Base-by-base conservation (phyloP, 2,329 filamentous ascomycete genomes). In the Pyricularia sp. region DNA sequence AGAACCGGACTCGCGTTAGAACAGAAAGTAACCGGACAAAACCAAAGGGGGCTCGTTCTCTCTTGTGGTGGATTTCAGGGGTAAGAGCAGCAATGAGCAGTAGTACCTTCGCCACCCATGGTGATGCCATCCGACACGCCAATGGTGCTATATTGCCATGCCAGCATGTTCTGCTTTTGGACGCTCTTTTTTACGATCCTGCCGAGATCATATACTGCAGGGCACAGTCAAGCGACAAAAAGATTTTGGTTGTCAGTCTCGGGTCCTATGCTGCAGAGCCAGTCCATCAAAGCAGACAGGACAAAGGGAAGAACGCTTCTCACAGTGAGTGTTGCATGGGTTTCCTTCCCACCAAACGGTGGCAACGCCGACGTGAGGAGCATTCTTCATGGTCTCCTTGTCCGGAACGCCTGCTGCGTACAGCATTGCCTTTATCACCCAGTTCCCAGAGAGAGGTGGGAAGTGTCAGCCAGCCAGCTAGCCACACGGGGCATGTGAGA, bases 281-380 rank as follows among this genome's bases (percentile, higher is more conserved):
- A 12, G 42, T 9, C 12, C 42, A 30, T 11, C 4, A 58, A 23
- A 25, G 14, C 31, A 1, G 28, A 31, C 26, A 58, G 14, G 23
- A 17, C 10, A 50, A 3, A 50, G 17, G 7, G 3, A 59, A 7
- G 12, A 58, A 30, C 5, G n/a, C 7, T n/a, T 31, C 79, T 78
- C 73, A 82, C 80, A 75, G 74, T 82, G 80, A 42, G 79, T 81
- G 72, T 97, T 97, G 88, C 94, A 97, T 55, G 94, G 92, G 77
- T 97, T 97, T 31, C 94, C 94, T 80, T 97, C 93, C 94, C 94
- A 98, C 94, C 94, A 97, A 4, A 97, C 92, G 5, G 91, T 93
- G 9, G 93, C 91, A 76, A 97, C 88, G 69, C 94, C 94, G 30
- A 98, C 92, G 72, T 98, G 94, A 14, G 94, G 92, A 68, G 91